A percentile compares a stretch with the other conserved stretches of the same genome.
These are phyloP conservation scores for Berberis thunbergii DNA, from an alignment of 164 flowering plant species.

Conservation along the genomic window DNA sequence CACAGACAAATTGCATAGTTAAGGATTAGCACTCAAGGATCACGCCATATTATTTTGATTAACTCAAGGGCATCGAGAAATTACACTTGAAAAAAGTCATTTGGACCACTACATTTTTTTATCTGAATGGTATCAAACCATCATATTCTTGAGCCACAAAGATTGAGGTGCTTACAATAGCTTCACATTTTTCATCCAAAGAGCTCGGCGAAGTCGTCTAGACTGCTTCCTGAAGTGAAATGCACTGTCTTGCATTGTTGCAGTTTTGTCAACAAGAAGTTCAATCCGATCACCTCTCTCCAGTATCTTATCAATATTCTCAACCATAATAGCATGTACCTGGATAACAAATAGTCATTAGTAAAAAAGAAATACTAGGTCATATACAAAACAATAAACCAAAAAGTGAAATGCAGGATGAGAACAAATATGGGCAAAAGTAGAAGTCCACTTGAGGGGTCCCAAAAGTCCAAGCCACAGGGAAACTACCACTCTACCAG, in stretches of 20 bases:
- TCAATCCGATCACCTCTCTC: slow-evolving; percentile 96
- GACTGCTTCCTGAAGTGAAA: slow-evolving; percentile 95
- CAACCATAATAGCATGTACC: slow-evolving; percentile 94
- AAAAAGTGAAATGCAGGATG: neutral
- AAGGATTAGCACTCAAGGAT: no score
- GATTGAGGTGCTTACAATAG: slow-evolving; percentile 58
- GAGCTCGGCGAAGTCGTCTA: slow-evolving; percentile 73
- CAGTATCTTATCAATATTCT: slow-evolving; percentile 89
- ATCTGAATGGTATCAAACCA: neutral
- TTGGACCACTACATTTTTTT: no score
- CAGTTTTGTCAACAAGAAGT: slow-evolving; percentile 94
- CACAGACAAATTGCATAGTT: no score
- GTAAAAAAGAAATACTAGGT: neutral
- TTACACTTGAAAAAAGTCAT: no score
- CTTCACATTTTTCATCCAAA: slow-evolving; percentile 97
- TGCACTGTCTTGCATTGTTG: slow-evolving; percentile 92
- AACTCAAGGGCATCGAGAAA: no score
- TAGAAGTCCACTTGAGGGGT: neutral
- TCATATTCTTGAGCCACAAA: neutral
- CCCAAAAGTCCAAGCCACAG: no score
- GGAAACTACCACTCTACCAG: no score
- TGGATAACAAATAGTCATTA: slow-evolving; percentile 22
- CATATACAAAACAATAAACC: neutral
- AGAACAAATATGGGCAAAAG: neutral
- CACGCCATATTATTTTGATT: no score